Base-by-base conservation (phyloP, 2,329 filamentous ascomycete species). In the Triangularia setosa region DNA sequence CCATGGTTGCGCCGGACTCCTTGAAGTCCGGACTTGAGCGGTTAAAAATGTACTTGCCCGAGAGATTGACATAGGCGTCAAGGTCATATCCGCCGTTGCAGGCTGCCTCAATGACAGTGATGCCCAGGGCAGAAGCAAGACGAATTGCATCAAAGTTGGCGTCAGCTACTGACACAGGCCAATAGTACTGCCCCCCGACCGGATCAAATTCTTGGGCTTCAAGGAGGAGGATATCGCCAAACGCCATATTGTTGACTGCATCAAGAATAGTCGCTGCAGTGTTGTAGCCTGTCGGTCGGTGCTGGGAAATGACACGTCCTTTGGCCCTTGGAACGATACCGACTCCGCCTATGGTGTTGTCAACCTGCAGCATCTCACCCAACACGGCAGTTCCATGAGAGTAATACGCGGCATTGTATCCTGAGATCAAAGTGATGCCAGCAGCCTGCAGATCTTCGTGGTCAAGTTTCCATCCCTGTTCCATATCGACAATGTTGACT, bases 261-360 rank as follows among this genome's bases (percentile, higher is more conserved):
- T 65, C 63, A n/a, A 63, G n/a, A 30, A 67, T 67, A 35, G 62
- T 54, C n/a, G 59, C 65, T 21, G 65, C 27, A 7, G 48, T 23
- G 53, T 67, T 67, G 40, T 67, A 58, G 8, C 5, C 58, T 35
- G 7, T 48, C 56, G n/a, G 35, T 58, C 1, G 62, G 54, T 23
- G 52, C 21, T 62, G 56, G 14, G 58, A 58, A 12, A 66, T 62
- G 7, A 65, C 66, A 12, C 44, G 54, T 5, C 60, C 66, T 8
- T 53, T 27, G 1, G 62, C 64, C 2, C 28, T 53, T 14, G 62
- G 64, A 24, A 44, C 63, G 14, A 68, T 62, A 7, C 66, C 66
- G 4, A 68, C 63, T 6, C 66, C 66, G 25, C 64, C 64, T 24
- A 65, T 35, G n/a, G 53, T 58, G 60, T 66, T 66, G 58, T 66